phyloP scores from a whole-genome alignment of 257 asterid species.

The Solanum peruvianum region DNA sequence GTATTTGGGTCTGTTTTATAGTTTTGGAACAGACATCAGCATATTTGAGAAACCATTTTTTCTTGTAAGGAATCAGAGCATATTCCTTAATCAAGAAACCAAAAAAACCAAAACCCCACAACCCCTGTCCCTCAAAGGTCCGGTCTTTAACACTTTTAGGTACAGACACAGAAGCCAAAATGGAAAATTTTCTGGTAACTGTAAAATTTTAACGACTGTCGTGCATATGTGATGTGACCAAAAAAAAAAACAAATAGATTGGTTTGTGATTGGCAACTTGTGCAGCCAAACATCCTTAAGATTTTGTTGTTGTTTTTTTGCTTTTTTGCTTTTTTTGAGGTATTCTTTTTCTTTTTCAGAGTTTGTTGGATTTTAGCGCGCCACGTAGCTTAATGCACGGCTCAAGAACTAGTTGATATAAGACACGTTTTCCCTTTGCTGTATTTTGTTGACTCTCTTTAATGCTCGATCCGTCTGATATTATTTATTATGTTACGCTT shows the following conservation, averaged over 20 bases:
- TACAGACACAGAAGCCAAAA: background rate
- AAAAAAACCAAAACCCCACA: background rate
- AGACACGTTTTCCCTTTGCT: background rate
- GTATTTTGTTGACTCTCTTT: background rate
- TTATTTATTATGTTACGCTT: fast-evolving
- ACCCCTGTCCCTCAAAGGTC: background rate
- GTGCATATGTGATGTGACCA: background rate
- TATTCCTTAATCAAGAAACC: background rate
- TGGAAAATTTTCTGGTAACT: background rate
- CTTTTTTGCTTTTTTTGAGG: background rate
- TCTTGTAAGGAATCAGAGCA: conserved; percentile 5
- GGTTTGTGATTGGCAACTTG: background rate
- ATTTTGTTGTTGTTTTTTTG: background rate
- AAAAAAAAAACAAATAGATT: background rate
- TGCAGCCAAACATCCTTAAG: background rate
- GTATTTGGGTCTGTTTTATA: conserved; percentile 1
- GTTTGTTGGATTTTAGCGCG: background rate
- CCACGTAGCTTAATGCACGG: background rate
- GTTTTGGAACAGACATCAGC: background rate
- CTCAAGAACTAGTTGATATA: background rate
- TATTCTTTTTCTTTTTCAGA: background rate
- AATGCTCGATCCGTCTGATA: no score
- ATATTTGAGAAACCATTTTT: background rate
- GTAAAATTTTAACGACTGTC: background rate
- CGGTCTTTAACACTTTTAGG: background rate